These are phyloP conservation scores for Cutaneotrichosporon daszewskae DNA, from an alignment of 1,284 basidiomycete species.

Conservation along the genomic window DNA sequence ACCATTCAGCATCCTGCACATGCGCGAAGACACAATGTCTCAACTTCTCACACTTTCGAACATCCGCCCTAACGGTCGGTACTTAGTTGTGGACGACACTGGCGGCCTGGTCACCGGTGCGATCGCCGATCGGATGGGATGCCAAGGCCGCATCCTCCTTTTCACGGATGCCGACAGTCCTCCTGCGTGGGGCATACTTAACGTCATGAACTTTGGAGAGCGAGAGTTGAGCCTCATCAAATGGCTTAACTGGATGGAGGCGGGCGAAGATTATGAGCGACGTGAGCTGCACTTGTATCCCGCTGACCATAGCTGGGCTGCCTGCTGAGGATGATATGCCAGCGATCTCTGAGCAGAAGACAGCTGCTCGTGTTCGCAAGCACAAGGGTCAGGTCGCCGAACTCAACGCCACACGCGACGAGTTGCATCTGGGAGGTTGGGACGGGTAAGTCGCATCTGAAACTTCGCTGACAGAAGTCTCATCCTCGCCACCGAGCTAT, in stretches of 20 bases:
- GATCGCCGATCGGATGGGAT: slow-evolving; percentile 78
- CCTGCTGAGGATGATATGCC: slow-evolving; percentile 36
- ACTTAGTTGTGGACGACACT: slow-evolving; percentile 86
- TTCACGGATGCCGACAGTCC: slow-evolving; percentile 90
- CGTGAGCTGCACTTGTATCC: slow-evolving; percentile 24
- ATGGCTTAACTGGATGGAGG: slow-evolving; percentile 86
- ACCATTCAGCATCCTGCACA: slow-evolving; percentile 70
- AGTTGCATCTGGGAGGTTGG: slow-evolving; percentile 80
- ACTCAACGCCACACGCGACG: slow-evolving; percentile 63
- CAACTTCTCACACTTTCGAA: slow-evolving; percentile 82
- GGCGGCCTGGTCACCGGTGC: slow-evolving; percentile 83
- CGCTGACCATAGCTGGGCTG: slow-evolving; percentile 22
- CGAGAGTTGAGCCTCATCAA: slow-evolving; percentile 58
- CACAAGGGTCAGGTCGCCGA: slow-evolving; percentile 42
- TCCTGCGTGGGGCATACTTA: slow-evolving; percentile 80
- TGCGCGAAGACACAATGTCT: slow-evolving; percentile 81
- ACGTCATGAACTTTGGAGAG: slow-evolving; percentile 77
- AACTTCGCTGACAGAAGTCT: slow-evolving; percentile 53
- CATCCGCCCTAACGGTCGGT: slow-evolving; percentile 76
- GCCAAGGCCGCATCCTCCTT: slow-evolving; percentile 72
- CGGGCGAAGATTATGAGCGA: slow-evolving; percentile 59
- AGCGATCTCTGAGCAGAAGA: slow-evolving; percentile 26
- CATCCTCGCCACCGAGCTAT: slow-evolving; percentile 77
- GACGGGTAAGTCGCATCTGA: slow-evolving; percentile 58
- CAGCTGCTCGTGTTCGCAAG: slow-evolving; percentile 26